Percentiles rank a stretch among this genome's conserved stretches.
Evolutionary conservation across 257 asterid species (phyloP).

Genomic region (Solanum chmielewskii): DNA sequence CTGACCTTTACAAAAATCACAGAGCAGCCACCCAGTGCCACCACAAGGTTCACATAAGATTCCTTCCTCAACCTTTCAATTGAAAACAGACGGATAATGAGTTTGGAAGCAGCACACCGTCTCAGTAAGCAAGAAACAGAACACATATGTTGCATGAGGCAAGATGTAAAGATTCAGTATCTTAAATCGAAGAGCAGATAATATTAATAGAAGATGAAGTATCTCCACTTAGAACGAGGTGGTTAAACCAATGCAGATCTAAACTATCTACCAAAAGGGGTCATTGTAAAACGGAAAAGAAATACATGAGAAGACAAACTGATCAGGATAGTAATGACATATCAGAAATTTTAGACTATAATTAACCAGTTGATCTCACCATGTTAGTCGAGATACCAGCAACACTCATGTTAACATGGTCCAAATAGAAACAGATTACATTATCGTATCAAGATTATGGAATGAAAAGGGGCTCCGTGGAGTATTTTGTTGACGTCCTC

Average conservation of each 20-base stretch:
- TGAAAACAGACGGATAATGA: not conserved
- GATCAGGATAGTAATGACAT: no score
- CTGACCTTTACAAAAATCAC: constrained; percentile 73
- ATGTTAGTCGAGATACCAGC: not conserved
- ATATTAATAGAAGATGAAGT: no score
- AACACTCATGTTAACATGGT: not conserved
- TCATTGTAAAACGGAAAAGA: not conserved
- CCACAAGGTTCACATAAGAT: constrained; percentile 43
- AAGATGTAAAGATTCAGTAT: not conserved
- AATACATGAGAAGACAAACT: not conserved
- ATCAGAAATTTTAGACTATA: not conserved
- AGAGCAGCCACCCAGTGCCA: constrained; percentile 63
- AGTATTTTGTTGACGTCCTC: no score
- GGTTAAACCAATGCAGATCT: not conserved
- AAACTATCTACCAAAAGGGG: not conserved
- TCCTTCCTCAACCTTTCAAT: constrained; percentile 35
- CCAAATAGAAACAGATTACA: not conserved
- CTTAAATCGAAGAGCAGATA: not conserved
- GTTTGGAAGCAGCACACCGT: not conserved
- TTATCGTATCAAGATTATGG: no score
- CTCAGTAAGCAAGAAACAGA: not conserved
- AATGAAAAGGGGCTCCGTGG: no score
- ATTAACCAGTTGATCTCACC: not conserved
- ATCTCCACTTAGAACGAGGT: not conserved
- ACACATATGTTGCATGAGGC: not conserved